A percentile compares a stretch with the other conserved stretches of the same genome.
Conservation (phyloP, 1,284 basidiomycete genomes). For the Papiliotrema flavescens region DNA sequence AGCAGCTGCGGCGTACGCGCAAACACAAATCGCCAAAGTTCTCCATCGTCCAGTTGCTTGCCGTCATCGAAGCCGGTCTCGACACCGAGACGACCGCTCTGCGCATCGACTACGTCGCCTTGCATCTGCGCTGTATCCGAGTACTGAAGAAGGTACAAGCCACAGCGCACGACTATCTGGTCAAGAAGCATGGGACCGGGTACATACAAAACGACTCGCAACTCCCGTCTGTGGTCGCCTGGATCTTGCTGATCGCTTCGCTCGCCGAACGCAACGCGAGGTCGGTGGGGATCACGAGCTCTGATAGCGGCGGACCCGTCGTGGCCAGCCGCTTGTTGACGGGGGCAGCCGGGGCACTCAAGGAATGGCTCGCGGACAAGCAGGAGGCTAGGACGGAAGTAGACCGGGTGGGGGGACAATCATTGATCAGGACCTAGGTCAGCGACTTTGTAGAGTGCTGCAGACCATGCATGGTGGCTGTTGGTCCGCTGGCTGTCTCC, state of each 20-base stretch:
- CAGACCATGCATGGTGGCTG: too few species aligned
- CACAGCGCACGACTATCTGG: neutral
- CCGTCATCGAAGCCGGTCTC: slow-evolving; percentile 15
- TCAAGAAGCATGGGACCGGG: neutral
- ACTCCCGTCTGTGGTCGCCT: neutral
- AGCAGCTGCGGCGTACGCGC: slow-evolving; percentile 3
- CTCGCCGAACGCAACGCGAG: neutral
- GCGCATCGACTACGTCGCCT: slow-evolving; percentile 17
- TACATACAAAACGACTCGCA: slow-evolving; percentile 1
- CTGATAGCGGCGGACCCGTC: neutral
- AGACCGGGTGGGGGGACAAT: neutral
- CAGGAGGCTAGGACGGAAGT: neutral
- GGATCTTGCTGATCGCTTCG: neutral
- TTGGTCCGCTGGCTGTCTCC: too few species aligned
- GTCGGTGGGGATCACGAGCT: too few species aligned
- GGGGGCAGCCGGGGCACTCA: neutral
- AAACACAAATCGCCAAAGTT: slow-evolving; percentile 13
- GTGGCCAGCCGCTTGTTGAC: neutral
- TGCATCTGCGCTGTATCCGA: slow-evolving; percentile 13
- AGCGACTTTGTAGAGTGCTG: too few species aligned
- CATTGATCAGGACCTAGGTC: too few species aligned
- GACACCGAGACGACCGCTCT: slow-evolving; percentile 12
- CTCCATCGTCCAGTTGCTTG: slow-evolving; percentile 13
- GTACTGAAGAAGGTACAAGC: slow-evolving; percentile 7
- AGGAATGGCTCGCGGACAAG: neutral